Evolutionary conservation across 805 yeast genomes (phyloP), one percentile per base, ranked within the genome.

Genomic region (Peterozyma xylosa): DNA sequence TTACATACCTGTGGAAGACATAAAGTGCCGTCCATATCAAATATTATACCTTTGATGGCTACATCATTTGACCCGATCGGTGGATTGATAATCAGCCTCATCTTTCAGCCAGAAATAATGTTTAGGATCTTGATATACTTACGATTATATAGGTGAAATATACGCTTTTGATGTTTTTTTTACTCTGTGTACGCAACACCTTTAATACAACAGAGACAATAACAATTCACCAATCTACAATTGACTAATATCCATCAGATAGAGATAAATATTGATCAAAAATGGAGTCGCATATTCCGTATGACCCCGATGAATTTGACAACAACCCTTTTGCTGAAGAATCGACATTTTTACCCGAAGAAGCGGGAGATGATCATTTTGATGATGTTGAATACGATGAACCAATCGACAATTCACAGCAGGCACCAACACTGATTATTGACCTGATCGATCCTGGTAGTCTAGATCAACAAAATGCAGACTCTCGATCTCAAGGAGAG

Each of bases 1-100:
- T 32, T 39, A 50, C 63, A 14, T 36, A 56, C 61, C 54, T 81
- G 87, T 1, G 88, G 87, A 11, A 74, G 62, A 50, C 85, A 78
- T 43, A 84, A 55, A 0, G 91, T 84, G 5, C 90, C 90, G 56
- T 84, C 91, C 91, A 84, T 83, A 53, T 84, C 91, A 55, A 84
- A 84, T 1, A 84, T 67, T 6, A 84, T 56, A 0, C 86, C 86
- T 37, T 63, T 66, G 37, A 78, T 56, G 29, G 50, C 50, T 6
- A 58, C 41, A 36, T 70, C 67, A 17, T 55, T 49, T 21, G 27
- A 21, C 27, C 27, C 27, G 7, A 21, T 21, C 7, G 27, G 7
- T 7, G 63, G 58, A 1, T 48, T 45, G n/a, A 59, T 42, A 7
- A 59, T 45, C 56, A 54, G 45, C 42, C 56, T 51, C 5, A 18